Evolutionary conservation across 192 early-diverging fungal genomes (phyloP).

Genomic region (Piromyces finnis): DNA sequence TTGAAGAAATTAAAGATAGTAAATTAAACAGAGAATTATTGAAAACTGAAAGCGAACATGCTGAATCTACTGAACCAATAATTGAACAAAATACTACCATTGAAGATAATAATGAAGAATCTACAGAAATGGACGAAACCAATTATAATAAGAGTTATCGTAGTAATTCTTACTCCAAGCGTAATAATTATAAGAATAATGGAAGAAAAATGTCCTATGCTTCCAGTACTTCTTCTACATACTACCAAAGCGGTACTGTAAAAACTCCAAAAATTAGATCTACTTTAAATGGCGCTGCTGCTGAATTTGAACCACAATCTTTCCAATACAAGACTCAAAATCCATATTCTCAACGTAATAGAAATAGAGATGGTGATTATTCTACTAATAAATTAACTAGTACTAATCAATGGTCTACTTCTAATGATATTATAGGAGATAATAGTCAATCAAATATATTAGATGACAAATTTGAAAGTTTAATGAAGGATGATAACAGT

Average conservation of each 20-base stretch:
- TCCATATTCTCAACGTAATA: background rate
- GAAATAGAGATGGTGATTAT: background rate
- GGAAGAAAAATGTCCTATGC: background rate
- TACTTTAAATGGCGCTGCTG: background rate
- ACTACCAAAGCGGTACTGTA: background rate
- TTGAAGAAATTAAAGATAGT: background rate
- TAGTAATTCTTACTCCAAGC: background rate
- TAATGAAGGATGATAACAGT: background rate
- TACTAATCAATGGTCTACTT: background rate
- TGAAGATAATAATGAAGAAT: background rate
- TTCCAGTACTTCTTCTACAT: background rate
- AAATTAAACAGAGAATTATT: background rate
- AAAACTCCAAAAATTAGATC: background rate
- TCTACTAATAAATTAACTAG: background rate
- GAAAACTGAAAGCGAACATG: background rate
- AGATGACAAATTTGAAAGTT: background rate
- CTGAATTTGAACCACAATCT: background rate
- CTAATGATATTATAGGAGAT: background rate
- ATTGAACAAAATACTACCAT: background rate
- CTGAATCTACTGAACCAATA: background rate
- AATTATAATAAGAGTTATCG: background rate
- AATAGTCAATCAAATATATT: background rate
- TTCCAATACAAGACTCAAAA: background rate
- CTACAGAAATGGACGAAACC: background rate
- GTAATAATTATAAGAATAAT: background rate